Conservation (phyloP, 2,329 filamentous ascomycete species). For the Sporothrix euskadiensis region DNA sequence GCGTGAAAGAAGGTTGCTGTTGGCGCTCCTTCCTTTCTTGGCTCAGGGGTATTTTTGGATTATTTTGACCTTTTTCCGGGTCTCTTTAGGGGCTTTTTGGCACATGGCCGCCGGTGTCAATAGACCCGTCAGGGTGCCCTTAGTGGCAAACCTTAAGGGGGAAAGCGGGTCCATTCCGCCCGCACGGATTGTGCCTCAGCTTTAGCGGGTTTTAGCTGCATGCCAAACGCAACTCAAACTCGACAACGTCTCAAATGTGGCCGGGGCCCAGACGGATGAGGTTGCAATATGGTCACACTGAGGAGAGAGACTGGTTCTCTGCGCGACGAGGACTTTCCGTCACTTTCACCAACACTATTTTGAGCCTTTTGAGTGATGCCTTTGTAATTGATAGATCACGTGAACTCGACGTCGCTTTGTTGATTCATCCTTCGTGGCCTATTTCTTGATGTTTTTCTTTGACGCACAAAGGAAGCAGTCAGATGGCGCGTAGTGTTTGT, state of each 20-base stretch:
- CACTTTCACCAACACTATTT: not conserved
- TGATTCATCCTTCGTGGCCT: not conserved
- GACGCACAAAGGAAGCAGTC: not conserved
- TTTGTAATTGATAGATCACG: not conserved
- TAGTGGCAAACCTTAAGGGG: constrained; percentile 25
- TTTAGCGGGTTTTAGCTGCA: constrained; percentile 18
- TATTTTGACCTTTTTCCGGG: not conserved
- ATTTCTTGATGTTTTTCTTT: not conserved
- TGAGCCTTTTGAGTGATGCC: not conserved
- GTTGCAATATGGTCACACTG: not conserved
- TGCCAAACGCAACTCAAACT: constrained; percentile 33
- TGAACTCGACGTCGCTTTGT: not conserved
- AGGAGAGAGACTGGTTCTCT: not conserved
- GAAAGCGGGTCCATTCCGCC: constrained; percentile 20
- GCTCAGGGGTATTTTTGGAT: not conserved
- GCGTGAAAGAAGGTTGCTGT: not conserved
- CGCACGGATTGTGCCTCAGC: constrained; percentile 31
- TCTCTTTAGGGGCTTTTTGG: not conserved
- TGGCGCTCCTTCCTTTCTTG: constrained; percentile 29
- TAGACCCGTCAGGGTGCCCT: not conserved
- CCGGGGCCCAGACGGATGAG: constrained; percentile 11
- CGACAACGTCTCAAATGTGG: constrained; percentile 31
- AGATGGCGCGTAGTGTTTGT: constrained; percentile 3
- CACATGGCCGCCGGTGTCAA: not conserved
- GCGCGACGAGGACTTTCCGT: not conserved